A percentile compares a stretch with the other conserved stretches of the same genome.
Conservation (phyloP, 139 green algal genomes). For the Chlamydomonas schloesseri region DNA sequence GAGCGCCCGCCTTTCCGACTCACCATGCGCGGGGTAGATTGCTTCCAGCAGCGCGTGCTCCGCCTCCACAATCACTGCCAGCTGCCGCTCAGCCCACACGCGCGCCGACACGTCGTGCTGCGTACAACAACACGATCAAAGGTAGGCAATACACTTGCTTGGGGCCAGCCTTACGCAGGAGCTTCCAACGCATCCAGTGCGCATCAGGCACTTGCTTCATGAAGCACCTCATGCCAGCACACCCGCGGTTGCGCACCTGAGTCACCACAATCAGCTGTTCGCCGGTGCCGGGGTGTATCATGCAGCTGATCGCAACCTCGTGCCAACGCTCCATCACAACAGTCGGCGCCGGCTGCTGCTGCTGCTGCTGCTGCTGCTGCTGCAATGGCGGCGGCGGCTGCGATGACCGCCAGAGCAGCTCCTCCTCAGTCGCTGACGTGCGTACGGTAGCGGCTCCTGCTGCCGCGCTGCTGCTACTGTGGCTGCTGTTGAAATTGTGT, state of each 20-base stretch:
- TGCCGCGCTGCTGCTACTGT: background rate
- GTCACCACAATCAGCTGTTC: constrained; percentile 5
- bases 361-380: background rate
- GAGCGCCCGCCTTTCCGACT: no score
- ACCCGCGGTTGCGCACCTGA: no score
- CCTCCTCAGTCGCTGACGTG: background rate
- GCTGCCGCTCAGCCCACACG: constrained; percentile 29
- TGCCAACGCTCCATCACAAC: constrained; percentile 8
- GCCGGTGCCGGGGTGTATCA: background rate
- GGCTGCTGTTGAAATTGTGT: no score
- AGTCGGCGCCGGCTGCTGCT: background rate
- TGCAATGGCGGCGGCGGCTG: no score
- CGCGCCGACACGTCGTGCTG: constrained; percentile 30
- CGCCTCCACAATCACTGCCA: constrained; percentile 28
- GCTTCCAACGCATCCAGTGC: no score
- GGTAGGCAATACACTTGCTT: no score
- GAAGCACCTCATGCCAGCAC: no score
- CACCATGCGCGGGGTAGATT: constrained; percentile 37
- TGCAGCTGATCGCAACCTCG: constrained; percentile 10
- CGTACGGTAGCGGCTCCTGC: no score
- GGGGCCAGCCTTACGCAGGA: no score
- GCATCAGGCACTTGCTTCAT: no score
- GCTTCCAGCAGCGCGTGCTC: constrained; percentile 34
- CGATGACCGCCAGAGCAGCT: no score
- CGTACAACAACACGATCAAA: no score